phyloP scores from a whole-genome alignment of 73 alveolate genomes.

The Tetrahymena thermophila region DNA sequence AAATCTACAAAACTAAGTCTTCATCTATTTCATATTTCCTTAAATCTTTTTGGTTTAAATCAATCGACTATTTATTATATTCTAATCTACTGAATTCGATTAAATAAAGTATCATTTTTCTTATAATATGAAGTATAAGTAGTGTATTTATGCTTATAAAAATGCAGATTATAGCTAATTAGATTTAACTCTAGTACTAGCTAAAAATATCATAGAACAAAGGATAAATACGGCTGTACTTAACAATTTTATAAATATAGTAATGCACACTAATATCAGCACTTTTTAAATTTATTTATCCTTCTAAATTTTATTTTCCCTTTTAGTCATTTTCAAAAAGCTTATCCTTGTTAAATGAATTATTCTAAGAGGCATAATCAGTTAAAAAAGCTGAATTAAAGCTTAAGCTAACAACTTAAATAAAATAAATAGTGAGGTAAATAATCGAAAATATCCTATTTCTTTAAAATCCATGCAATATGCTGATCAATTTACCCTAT shows the following conservation, averaged over 20 bases:
- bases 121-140: background rate
- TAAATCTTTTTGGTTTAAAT: background rate
- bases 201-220: background rate
- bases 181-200: background rate
- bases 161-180: background rate
- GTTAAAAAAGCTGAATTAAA: background rate
- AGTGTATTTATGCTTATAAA: background rate
- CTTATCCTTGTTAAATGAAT: background rate
- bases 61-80: background rate
- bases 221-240: background rate
- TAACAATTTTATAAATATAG: background rate
- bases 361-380: background rate
- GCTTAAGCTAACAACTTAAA: background rate
- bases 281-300: background rate
- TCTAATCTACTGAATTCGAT: background rate
- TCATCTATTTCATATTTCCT: background rate
- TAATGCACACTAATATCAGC: background rate
- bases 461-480: background rate
- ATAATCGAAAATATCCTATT: background rate
- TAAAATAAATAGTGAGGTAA: background rate
- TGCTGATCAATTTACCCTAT: background rate
- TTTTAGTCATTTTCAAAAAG: background rate
- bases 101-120: background rate
- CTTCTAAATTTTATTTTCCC: background rate
- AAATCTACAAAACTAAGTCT: background rate